Evolutionary conservation across 2,329 filamentous ascomycete species (phyloP).

Genomic region (Fonsecaea pugnacius): DNA sequence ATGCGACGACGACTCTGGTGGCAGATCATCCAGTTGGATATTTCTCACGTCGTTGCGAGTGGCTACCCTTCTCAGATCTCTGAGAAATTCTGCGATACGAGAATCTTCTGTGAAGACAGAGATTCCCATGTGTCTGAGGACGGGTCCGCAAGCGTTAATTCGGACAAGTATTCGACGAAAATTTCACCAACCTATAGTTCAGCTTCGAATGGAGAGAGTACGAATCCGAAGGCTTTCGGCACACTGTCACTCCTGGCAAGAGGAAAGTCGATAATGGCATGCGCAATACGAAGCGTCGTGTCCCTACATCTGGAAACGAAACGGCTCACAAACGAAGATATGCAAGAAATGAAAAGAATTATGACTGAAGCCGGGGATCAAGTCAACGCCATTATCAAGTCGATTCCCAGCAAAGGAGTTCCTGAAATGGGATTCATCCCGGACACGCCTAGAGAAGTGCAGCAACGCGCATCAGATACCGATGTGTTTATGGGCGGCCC

Average conservation of each 20-base stretch:
- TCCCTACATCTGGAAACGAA: constrained; percentile 53
- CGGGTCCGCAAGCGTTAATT: constrained; percentile 44
- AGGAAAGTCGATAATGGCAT: constrained; percentile 52
- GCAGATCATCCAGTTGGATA: constrained; percentile 57
- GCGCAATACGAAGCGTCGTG: constrained; percentile 48
- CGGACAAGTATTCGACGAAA: constrained; percentile 29
- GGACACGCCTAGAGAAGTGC: constrained; percentile 9
- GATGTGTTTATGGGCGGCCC: constrained; percentile 29
- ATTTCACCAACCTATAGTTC: constrained; percentile 19
- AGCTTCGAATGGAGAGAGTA: constrained; percentile 45
- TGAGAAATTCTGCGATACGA: constrained; percentile 55
- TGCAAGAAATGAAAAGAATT: constrained; percentile 50
- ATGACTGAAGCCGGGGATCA: constrained; percentile 49
- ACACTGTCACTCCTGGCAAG: constrained; percentile 49
- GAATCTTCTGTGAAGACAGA: constrained; percentile 53
- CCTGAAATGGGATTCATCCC: constrained; percentile 38
- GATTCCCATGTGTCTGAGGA: constrained; percentile 50
- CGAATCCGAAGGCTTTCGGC: constrained; percentile 49
- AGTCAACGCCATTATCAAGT: constrained; percentile 49
- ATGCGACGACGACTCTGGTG: constrained; percentile 48
- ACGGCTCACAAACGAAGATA: constrained; percentile 49
- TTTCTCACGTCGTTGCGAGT: constrained; percentile 55
- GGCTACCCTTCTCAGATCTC: constrained; percentile 54
- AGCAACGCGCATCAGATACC: constrained; percentile 26
- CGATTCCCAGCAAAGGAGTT: constrained; percentile 46